Conservation (phyloP, 257 asterid genomes). For the Jacaranda mimosifolia region DNA sequence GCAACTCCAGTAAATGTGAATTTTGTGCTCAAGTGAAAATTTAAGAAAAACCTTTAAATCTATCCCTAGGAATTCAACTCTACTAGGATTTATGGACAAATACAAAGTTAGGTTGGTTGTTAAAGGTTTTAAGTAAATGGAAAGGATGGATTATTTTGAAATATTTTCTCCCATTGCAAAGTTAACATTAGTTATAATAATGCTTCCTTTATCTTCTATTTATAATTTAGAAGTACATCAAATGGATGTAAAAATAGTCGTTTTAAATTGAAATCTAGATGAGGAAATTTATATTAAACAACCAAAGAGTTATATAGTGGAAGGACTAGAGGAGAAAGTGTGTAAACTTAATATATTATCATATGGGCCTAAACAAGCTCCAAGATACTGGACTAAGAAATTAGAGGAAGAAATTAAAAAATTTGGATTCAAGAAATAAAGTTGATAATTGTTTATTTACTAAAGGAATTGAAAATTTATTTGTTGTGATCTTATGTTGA, state of each 20-base stretch:
- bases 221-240: conserved; percentile 6
- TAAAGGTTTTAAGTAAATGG: not conserved
- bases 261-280: not conserved
- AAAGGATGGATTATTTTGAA: conserved; percentile 2
- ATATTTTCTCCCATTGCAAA: not conserved
- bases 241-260: not conserved
- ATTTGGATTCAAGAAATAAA: too few species aligned
- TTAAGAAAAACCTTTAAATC: too few species aligned
- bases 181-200: not conserved
- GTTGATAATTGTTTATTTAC: conserved; percentile 9
- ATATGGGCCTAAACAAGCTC: too few species aligned
- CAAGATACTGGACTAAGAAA: too few species aligned
- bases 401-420: too few species aligned
- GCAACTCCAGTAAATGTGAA: too few species aligned
- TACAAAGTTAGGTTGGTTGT: not conserved
- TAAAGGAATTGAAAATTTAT: not conserved
- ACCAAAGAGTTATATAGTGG: not conserved
- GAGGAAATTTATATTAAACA: conserved; percentile 6
- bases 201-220: too few species aligned
- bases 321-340: not conserved
- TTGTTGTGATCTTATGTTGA: not conserved
- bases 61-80: too few species aligned
- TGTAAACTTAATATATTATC: not conserved
- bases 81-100: too few species aligned
- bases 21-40: too few species aligned